Evolutionary conservation across 2,329 filamentous ascomycete genomes (phyloP), one percentile per base, ranked within the genome.

Genomic region (Cordyceps tenuipes): DNA sequence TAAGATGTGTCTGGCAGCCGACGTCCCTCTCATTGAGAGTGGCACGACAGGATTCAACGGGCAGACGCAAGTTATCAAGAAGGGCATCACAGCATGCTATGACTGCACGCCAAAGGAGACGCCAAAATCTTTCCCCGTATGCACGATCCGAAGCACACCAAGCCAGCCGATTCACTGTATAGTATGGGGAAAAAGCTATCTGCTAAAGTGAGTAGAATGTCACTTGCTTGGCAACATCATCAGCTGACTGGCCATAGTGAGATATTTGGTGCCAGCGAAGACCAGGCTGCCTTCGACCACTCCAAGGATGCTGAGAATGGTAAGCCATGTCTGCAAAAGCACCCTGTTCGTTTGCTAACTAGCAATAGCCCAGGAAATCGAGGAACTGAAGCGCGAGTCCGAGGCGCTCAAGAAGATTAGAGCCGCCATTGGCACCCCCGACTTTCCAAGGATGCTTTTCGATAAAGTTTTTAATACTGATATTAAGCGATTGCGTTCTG

Each of bases 121-220:
- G 1, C 93, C 93, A 6, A 97, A 96, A 72, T 89, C 88, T 1
- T 97, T 95, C 69, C 92, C 94, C 1, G 92, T 97, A 47, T 99
- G 94, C 76, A 99, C 94, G 1, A 97, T 99, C 67, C 85, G 94
- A 71, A 97, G 91, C 72, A 99, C 92, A 0, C 94, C 94, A 0
- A 96, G 89, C 65, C 93, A 97, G 68, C 90, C 93, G 0, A 97
- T 99, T 48, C 94, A 99, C 75, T 97, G 94, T 76, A 99, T 99
- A 63, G 93, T 99, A 2, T 99, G 94, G 94, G 93, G 84, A 21
- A 99, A 97, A 76, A 96, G 91, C 71, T 99, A 97, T 72, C 81
- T 99, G 9, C 83, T 99, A 62, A 94, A 91, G 74, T 76, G 67
- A 26, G 80, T 26, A n/a, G 8, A 29, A 8, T 23, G 3, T 44